These are phyloP conservation scores for Aureobasidium melanogenum DNA, from an alignment of 2,329 filamentous ascomycete genomes.

Conservation along the genomic window DNA sequence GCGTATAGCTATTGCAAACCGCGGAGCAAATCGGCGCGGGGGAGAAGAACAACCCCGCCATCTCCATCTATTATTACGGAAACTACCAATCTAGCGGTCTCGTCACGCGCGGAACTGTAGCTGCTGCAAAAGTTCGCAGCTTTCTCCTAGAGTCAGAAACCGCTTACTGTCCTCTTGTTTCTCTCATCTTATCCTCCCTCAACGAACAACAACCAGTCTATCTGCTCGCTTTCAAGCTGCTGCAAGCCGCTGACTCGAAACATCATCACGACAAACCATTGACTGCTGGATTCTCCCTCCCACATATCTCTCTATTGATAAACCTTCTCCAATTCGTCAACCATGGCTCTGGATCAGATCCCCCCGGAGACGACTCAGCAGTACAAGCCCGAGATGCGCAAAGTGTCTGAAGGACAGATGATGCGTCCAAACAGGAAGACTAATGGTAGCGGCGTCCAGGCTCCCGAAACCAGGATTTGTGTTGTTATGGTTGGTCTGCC, in stretches of 20 bases:
- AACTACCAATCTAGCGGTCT: conserved; percentile 10
- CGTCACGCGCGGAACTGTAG: conserved; percentile 2
- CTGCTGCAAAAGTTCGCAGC: not conserved
- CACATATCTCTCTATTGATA: not conserved
- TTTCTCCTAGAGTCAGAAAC: not conserved
- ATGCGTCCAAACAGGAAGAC: conserved; percentile 26
- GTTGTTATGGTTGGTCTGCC: conserved; percentile 98
- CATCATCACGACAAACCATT: not conserved
- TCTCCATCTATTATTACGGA: conserved; percentile 12
- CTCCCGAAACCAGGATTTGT: conserved; percentile 92
- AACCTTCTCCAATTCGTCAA: not conserved
- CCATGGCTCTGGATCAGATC: conserved; percentile 10
- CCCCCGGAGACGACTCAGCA: conserved; percentile 4
- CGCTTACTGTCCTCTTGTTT: not conserved
- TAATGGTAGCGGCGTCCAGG: conserved; percentile 67
- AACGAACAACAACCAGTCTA: not conserved
- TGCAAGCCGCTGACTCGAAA: not conserved
- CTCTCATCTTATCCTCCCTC: not conserved
- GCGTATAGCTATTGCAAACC: not conserved
- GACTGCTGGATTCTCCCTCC: not conserved
- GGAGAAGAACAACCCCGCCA: conserved; percentile 14
- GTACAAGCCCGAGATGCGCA: conserved; percentile 14
- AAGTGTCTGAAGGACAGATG: conserved; percentile 1
- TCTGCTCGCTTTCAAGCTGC: not conserved
- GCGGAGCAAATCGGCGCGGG: conserved; percentile 13